Percentiles rank a stretch among this genome's conserved stretches.
phyloP scores from a whole-genome alignment of 768 basidiomycete species.

The Trametes maxima region DNA sequence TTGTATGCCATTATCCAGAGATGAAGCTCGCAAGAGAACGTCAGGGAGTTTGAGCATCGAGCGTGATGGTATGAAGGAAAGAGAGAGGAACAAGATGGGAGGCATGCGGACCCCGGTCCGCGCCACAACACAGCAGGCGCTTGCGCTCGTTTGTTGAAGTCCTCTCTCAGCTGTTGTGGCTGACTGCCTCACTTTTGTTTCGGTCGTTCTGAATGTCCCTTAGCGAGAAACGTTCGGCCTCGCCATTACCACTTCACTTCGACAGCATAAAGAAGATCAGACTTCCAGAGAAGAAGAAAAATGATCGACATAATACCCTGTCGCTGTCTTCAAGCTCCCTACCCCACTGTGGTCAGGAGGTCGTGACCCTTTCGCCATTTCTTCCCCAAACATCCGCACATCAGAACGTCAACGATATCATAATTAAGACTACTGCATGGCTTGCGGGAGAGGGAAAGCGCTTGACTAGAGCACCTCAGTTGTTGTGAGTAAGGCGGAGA shows the following conservation, averaged over 20 bases:
- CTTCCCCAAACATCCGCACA: not conserved
- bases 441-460: conserved; percentile 24
- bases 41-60: not conserved
- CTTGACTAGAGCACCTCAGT: conserved; percentile 19
- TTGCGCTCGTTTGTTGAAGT: too few relatives aligned
- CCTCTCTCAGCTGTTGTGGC: too few relatives aligned
- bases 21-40: not conserved
- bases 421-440: conserved; percentile 13
- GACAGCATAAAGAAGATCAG: conserved; percentile 8
- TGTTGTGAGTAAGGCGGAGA: conserved; percentile 19
- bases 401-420: conserved; percentile 20
- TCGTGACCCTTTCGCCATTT: not conserved
- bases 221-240: conserved; percentile 12
- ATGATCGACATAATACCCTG: not conserved
- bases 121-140: not conserved
- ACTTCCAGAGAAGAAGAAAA: not conserved
- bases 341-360: conserved; percentile 8
- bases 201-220: conserved; percentile 1
- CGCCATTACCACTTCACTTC: conserved; percentile 7
- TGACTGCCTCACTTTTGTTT: not conserved
- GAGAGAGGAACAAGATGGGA: not conserved
- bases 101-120: not conserved
- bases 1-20: conserved; percentile 18
- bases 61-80: not conserved
- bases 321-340: not conserved